Evolutionary conservation across 2,329 filamentous ascomycete genomes (phyloP).

Genomic region (Teratosphaeria epicoccoides): DNA sequence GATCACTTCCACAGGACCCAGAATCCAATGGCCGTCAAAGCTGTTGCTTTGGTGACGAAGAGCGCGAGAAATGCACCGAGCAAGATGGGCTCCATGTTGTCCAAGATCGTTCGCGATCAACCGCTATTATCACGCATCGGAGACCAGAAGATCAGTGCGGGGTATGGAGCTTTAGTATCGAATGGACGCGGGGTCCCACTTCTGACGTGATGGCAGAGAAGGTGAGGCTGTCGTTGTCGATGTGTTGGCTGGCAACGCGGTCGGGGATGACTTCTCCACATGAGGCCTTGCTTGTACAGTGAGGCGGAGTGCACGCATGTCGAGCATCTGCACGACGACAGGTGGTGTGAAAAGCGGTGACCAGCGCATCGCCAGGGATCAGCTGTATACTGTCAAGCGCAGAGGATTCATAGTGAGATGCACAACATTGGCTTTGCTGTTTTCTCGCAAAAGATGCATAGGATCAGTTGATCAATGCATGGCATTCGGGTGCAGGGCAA

Average conservation of each 20-base stretch:
- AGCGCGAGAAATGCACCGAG: conserved; percentile 9
- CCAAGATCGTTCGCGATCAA: background rate
- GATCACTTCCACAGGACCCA: background rate
- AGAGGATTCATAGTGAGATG: too few species aligned
- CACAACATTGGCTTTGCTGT: too few species aligned
- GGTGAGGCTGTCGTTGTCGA: background rate
- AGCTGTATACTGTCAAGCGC: background rate
- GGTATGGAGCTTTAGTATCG: background rate
- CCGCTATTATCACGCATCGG: too few species aligned
- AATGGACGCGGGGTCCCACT: background rate
- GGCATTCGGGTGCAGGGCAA: background rate
- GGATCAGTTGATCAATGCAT: too few species aligned
- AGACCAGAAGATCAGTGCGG: background rate
- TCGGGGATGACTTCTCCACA: too few species aligned
- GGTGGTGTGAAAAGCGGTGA: conserved; percentile 16
- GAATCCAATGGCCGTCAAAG: conserved; percentile 6
- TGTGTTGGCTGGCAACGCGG: background rate
- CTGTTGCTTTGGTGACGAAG: conserved; percentile 10
- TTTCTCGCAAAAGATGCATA: too few species aligned
- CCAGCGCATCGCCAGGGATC: background rate
- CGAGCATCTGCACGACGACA: conserved; percentile 23
- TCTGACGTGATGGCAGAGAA: background rate
- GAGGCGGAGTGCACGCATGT: background rate
- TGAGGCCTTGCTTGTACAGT: background rate
- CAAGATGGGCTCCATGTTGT: conserved; percentile 11